Conservation (phyloP, 2,329 filamentous ascomycete species). For the Didymosphaeria variabile region DNA sequence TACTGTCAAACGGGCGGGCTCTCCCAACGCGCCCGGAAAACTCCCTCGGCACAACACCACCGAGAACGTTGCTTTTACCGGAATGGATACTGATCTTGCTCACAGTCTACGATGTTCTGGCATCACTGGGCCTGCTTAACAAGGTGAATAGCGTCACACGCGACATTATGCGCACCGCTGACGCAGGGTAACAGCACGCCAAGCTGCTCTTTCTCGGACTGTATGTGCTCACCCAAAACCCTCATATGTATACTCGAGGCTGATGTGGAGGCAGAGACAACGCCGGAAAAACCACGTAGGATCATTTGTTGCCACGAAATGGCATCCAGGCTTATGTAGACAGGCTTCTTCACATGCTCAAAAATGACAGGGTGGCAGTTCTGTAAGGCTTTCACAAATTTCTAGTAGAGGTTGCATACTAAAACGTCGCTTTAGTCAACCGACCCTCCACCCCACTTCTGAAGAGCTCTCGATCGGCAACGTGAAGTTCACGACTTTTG, state of each 20-base stretch:
- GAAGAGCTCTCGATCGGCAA: constrained; percentile 61
- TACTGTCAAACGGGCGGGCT: not conserved
- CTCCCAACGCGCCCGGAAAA: no score
- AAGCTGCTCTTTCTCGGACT: constrained; percentile 77
- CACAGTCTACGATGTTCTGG: constrained; percentile 86
- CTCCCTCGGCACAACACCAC: not conserved
- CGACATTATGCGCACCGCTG: constrained; percentile 13
- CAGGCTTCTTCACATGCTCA: constrained; percentile 85
- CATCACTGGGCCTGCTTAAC: constrained; percentile 86
- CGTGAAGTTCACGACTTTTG: constrained; percentile 91
- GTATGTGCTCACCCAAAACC: constrained; percentile 17
- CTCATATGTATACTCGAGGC: constrained; percentile 12
- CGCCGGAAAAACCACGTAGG: constrained; percentile 95
- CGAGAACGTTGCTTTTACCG: constrained; percentile 3
- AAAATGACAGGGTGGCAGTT: constrained; percentile 87
- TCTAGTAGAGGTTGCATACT: constrained; percentile 7
- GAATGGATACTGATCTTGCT: constrained; percentile 20
- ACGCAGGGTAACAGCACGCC: constrained; percentile 66
- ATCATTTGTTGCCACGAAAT: constrained; percentile 13
- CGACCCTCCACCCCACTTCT: constrained; percentile 68
- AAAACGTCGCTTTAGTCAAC: constrained; percentile 28
- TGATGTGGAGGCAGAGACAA: constrained; percentile 85
- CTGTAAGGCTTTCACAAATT: constrained; percentile 65
- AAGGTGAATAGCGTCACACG: constrained; percentile 58
- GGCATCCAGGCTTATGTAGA: constrained; percentile 19